A percentile compares a stretch with the other conserved stretches of the same genome.
Evolutionary conservation across 2,329 filamentous ascomycete genomes (phyloP).

Genomic region (Dryadomyces sulphureus): DNA sequence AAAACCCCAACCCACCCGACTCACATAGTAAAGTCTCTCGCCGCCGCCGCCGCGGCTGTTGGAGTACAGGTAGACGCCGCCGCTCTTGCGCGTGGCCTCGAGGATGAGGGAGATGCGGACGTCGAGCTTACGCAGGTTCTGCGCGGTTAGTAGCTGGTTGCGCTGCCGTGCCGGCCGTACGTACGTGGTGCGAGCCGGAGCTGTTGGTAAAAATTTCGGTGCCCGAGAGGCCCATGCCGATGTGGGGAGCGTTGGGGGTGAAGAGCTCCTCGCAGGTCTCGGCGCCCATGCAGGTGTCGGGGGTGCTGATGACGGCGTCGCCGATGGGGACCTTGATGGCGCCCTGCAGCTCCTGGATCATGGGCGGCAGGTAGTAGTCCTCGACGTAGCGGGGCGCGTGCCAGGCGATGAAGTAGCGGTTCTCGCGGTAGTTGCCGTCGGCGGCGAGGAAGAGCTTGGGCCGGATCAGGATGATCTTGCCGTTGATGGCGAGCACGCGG

Average conservation of each 20-base stretch:
- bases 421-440: slow-evolving; percentile 46
- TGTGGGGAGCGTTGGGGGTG: slow-evolving; percentile 29
- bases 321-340: slow-evolving; percentile 43
- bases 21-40: slow-evolving; percentile 40
- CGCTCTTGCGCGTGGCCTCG: slow-evolving; percentile 41
- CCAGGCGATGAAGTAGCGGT: slow-evolving; percentile 50
- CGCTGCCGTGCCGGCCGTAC: not conserved
- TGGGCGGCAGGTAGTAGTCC: slow-evolving; percentile 47
- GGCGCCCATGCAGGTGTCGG: slow-evolving; percentile 45
- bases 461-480: slow-evolving; percentile 55
- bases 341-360: slow-evolving; percentile 38
- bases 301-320: slow-evolving; percentile 45
- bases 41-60: slow-evolving; percentile 31
- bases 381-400: slow-evolving; percentile 41
- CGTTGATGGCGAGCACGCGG: slow-evolving; percentile 48
- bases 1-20: no score
- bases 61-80: slow-evolving; percentile 37
- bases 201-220: slow-evolving; percentile 60
- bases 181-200: slow-evolving; percentile 41
- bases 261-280: slow-evolving; percentile 16
- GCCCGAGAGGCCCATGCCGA: slow-evolving; percentile 49
- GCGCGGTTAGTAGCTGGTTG: not conserved
- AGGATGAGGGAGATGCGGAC: slow-evolving; percentile 47
- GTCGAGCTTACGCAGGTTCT: slow-evolving; percentile 44
- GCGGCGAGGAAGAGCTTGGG: slow-evolving; percentile 42